phyloP scores from a whole-genome alignment of 495 filamentous ascomycete genomes.

The Niebla homalea region DNA sequence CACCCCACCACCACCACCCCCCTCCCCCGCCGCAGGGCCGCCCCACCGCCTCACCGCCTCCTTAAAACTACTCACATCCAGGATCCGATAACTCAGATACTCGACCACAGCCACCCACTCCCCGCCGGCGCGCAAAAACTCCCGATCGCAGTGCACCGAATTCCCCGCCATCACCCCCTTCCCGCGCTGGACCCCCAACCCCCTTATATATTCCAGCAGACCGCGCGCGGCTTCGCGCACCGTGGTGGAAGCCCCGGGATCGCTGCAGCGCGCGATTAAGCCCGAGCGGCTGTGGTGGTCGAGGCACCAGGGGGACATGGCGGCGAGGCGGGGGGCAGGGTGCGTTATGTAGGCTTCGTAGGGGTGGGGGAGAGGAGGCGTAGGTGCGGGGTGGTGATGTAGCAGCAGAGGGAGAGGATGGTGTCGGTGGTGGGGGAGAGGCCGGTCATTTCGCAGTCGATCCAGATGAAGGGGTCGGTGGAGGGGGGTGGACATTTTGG shows the following conservation, averaged over 20 bases:
- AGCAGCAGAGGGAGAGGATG: conserved; percentile 22
- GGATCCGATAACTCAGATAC: conserved; percentile 74
- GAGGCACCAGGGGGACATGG: conserved; percentile 63
- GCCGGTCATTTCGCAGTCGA: neutral
- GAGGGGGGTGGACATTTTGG: conserved; percentile 11
- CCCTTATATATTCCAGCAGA: conserved; percentile 65
- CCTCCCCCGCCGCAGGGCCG: neutral
- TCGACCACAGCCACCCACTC: conserved; percentile 61
- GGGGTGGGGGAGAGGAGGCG: conserved; percentile 23
- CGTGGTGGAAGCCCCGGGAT: conserved; percentile 47
- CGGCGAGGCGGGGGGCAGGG: conserved; percentile 11
- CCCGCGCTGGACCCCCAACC: conserved; percentile 47
- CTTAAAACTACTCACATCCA: conserved; percentile 30
- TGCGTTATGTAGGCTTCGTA: conserved; percentile 16
- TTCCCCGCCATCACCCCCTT: conserved; percentile 75
- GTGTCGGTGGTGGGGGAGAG: neutral
- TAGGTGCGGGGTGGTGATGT: conserved; percentile 27
- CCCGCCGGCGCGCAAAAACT: conserved; percentile 53
- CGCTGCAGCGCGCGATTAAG: conserved; percentile 60
- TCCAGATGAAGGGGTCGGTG: conserved; percentile 10
- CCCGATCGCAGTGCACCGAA: conserved; percentile 77
- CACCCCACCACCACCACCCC: neutral
- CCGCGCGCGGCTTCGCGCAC: conserved; percentile 57
- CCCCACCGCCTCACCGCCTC: neutral
- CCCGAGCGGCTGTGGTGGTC: conserved; percentile 55